Evolutionary conservation across 2,329 filamentous ascomycete genomes (phyloP).

Genomic region (Arthrinium phaeospermum): DNA sequence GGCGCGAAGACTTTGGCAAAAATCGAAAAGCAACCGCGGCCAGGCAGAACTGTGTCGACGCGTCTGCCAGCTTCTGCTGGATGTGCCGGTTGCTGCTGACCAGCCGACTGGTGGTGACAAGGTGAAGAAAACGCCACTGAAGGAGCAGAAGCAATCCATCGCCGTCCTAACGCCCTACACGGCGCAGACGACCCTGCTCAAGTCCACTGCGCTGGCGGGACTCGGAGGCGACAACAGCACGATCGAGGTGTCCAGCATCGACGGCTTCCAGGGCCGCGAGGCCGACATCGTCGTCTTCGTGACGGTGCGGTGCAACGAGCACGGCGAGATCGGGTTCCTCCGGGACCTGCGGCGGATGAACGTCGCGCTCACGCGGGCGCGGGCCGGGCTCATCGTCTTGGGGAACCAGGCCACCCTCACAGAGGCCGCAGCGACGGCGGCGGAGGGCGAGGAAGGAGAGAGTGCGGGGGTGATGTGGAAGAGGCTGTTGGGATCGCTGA

Average conservation of each 20-base stretch:
- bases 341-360: conserved; percentile 48
- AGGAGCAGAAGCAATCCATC: conserved; percentile 38
- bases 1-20: conserved; percentile 43
- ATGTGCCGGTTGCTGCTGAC: no score
- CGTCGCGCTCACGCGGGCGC: conserved; percentile 46
- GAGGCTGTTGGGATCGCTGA: neutral
- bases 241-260: conserved; percentile 47
- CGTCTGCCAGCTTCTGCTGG: conserved; percentile 39
- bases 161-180: conserved; percentile 49
- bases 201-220: conserved; percentile 20
- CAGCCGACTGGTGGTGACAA: no score
- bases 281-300: conserved; percentile 50
- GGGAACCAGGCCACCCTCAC: conserved; percentile 10
- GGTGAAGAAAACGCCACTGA: no score
- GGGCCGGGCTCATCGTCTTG: conserved; percentile 1
- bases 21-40: conserved; percentile 46
- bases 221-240: conserved; percentile 30
- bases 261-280: conserved; percentile 50
- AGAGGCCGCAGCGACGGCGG: neutral
- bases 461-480: neutral
- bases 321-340: conserved; percentile 46
- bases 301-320: conserved; percentile 48
- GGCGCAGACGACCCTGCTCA: conserved; percentile 41
- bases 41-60: conserved; percentile 43
- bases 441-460: neutral